Percentiles rank a stretch among this genome's conserved stretches.
Conservation (phyloP, 2,329 filamentous ascomycete genomes). For the Epicoccum sorghinum region DNA sequence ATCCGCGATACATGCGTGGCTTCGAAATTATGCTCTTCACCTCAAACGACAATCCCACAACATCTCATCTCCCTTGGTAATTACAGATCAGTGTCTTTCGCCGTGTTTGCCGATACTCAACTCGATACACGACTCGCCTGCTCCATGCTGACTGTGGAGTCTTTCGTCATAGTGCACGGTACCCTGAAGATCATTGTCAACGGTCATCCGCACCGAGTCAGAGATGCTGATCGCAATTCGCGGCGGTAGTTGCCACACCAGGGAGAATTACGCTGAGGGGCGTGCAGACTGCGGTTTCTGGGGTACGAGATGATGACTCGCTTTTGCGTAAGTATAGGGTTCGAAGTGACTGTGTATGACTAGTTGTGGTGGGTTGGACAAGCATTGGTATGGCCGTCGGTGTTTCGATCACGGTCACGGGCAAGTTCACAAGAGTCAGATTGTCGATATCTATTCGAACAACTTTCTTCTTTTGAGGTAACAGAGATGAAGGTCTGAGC, state of each 20-base stretch:
- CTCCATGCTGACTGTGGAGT: not conserved
- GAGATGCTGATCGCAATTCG: not conserved
- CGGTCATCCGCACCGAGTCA: not conserved
- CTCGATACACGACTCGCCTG: not conserved
- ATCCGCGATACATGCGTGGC: not conserved
- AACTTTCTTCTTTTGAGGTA: too few species aligned
- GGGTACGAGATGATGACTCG: not conserved
- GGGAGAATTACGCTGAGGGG: not conserved
- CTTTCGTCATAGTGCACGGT: not conserved
- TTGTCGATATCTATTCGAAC: not conserved
- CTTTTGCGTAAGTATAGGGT: not conserved
- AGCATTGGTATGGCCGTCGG: too few species aligned
- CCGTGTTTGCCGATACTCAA: not conserved
- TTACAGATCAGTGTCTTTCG: too few species aligned
- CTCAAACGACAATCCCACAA: too few species aligned
- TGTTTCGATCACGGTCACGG: not conserved
- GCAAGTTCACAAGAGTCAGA: not conserved
- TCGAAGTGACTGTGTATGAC: not conserved
- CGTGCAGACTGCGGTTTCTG: not conserved
- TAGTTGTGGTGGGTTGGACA: not conserved
- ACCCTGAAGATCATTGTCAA: conserved; percentile 3
- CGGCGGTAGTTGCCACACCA: not conserved
- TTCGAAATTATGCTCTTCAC: too few species aligned
- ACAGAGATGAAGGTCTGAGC: too few species aligned
- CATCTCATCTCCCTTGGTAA: too few species aligned